Conservation (phyloP, 345 rosid species). For the Rhodamnia argentea region DNA sequence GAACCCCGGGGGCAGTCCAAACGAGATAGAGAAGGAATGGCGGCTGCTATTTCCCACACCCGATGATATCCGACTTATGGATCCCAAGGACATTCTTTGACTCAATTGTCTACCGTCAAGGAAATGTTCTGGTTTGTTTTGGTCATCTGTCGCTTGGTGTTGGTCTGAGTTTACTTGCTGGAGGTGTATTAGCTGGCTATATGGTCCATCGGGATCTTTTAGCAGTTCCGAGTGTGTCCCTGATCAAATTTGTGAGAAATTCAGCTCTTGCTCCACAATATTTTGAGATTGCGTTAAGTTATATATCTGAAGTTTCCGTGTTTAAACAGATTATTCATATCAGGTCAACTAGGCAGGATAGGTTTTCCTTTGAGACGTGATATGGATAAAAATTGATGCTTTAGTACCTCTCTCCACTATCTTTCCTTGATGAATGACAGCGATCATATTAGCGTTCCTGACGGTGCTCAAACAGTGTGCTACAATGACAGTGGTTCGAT, state of each 20-base stretch:
- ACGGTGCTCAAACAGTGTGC: constrained; percentile 86
- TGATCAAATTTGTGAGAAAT: constrained; percentile 5
- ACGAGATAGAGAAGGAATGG: constrained; percentile 39
- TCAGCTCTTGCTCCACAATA: background rate
- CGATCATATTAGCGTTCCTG: constrained; percentile 54
- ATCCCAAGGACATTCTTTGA: constrained; percentile 25
- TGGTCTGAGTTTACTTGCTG: constrained; percentile 46
- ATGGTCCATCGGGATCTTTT: constrained; percentile 67
- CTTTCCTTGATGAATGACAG: constrained; percentile 73
- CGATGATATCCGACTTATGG: constrained; percentile 47
- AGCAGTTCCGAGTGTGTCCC: constrained; percentile 59
- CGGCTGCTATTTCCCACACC: constrained; percentile 39
- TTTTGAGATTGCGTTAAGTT: background rate
- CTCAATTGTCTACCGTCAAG: constrained; percentile 12
- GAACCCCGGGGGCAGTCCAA: constrained; percentile 43
- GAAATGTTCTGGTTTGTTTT: constrained; percentile 7
- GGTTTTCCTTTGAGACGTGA: background rate
- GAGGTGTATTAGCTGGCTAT: constrained; percentile 59
- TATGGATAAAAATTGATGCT: background rate
- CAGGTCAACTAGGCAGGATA: background rate
- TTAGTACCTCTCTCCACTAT: constrained; percentile 71
- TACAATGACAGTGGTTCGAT: constrained; percentile 63
- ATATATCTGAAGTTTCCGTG: background rate
- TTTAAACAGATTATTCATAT: background rate
- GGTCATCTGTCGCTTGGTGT: constrained; percentile 24